Conservation (phyloP, 352 stramenopile species). For the Pythium sukuiense region DNA sequence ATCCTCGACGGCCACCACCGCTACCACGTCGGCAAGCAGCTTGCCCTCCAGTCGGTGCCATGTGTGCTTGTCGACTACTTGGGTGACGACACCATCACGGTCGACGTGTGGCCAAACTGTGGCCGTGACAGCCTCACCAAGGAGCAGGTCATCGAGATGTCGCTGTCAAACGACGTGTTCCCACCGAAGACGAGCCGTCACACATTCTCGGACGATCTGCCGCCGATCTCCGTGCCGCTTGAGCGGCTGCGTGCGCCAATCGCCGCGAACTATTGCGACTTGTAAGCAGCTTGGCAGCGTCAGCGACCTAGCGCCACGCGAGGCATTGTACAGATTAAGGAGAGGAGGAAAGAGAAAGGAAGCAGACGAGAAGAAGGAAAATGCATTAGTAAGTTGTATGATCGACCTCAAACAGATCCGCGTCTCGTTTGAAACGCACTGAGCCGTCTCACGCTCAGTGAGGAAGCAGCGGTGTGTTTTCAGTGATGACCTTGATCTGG, state of each 20-base stretch:
- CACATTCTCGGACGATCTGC: constrained; percentile 81
- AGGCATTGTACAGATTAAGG: constrained; percentile 16
- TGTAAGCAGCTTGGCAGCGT: constrained; percentile 24
- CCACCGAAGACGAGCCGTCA: constrained; percentile 87
- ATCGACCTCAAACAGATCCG: background rate
- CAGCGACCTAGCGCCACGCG: no score
- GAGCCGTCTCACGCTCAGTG: background rate
- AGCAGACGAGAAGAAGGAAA: constrained; percentile 1
- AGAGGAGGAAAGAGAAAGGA: background rate
- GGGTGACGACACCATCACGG: constrained; percentile 79
- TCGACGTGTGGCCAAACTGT: constrained; percentile 86
- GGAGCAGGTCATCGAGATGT: constrained; percentile 81
- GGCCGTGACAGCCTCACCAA: constrained; percentile 82
- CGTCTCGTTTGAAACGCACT: no score
- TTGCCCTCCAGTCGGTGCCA: constrained; percentile 65
- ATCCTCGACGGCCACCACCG: constrained; percentile 86
- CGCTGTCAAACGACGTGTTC: constrained; percentile 80
- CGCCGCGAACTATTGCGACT: constrained; percentile 32
- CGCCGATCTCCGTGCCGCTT: constrained; percentile 79
- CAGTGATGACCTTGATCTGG: constrained; percentile 50
- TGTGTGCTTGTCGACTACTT: constrained; percentile 84
- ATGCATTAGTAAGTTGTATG: constrained; percentile 7
- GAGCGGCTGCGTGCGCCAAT: constrained; percentile 53
- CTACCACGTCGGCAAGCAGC: constrained; percentile 76
- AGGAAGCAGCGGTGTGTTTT: constrained; percentile 48